Percentiles rank a stretch among this genome's conserved stretches.
phyloP scores from a whole-genome alignment of 495 filamentous ascomycete species.

The Aspergillus leporis region DNA sequence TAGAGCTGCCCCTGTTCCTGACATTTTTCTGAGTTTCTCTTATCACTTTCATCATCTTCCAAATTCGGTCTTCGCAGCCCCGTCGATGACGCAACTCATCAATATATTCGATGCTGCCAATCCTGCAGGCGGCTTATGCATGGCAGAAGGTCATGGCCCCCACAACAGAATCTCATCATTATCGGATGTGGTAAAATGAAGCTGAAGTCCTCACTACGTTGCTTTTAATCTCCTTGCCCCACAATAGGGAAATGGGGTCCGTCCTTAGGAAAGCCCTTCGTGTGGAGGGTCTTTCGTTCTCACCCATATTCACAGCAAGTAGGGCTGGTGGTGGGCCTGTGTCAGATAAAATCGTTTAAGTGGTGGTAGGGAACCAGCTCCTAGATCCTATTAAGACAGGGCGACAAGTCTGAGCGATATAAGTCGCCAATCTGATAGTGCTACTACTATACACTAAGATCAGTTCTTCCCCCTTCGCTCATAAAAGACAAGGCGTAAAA shows the following conservation, averaged over 20 bases:
- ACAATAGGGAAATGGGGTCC: background rate
- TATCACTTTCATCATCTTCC: background rate
- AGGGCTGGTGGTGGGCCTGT: slow-evolving; percentile 1
- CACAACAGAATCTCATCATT: background rate
- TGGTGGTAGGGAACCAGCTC: background rate
- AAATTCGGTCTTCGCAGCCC: background rate
- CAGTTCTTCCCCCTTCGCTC: background rate
- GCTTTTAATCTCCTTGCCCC: background rate
- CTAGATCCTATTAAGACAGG: background rate
- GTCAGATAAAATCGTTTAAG: background rate
- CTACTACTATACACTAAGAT: background rate
- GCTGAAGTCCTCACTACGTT: background rate
- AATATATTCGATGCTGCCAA: slow-evolving; percentile 2
- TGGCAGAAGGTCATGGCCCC: background rate
- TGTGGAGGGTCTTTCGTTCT: background rate
- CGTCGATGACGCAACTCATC: slow-evolving; percentile 3
- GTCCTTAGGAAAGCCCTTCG: background rate
- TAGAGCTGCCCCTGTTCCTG: background rate
- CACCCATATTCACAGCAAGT: background rate
- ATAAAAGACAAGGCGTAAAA: background rate
- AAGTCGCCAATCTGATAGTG: background rate
- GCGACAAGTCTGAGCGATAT: background rate
- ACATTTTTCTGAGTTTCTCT: background rate
- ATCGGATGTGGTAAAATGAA: background rate
- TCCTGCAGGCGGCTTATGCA: slow-evolving; percentile 1